A percentile compares a stretch with the other conserved stretches of the same genome.
phyloP scores from a whole-genome alignment of 1,284 basidiomycete species.

The Leucoagaricus sp. region DNA sequence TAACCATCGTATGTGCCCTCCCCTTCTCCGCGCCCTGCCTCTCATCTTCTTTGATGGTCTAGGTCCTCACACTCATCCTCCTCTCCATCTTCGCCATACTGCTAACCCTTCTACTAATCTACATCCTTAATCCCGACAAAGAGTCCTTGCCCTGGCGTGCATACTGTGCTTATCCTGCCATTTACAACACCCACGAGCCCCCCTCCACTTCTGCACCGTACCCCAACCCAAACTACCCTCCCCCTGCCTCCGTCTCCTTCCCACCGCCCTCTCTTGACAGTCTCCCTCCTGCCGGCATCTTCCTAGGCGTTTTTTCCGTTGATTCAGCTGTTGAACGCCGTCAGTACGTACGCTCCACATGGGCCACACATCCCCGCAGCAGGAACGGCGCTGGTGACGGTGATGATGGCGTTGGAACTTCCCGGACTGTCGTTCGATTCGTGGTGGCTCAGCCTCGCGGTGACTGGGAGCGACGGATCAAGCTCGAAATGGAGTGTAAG shows the following conservation, averaged over 20 bases:
- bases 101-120: slow-evolving; percentile 82
- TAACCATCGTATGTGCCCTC: slow-evolving; percentile 67
- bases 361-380: slow-evolving; percentile 82
- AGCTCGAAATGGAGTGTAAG: slow-evolving; percentile 91
- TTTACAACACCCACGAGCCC: slow-evolving; percentile 43
- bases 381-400: slow-evolving; percentile 70
- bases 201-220: slow-evolving; percentile 29
- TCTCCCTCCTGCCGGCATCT: slow-evolving; percentile 86
- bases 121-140: slow-evolving; percentile 95
- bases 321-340: slow-evolving; percentile 87
- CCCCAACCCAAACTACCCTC: slow-evolving; percentile 38
- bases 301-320: slow-evolving; percentile 91
- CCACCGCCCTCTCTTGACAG: slow-evolving; percentile 69
- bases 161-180: slow-evolving; percentile 77
- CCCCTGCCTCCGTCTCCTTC: slow-evolving; percentile 53
- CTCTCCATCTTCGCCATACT: slow-evolving; percentile 76
- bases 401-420: slow-evolving; percentile 76
- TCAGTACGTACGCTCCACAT: slow-evolving; percentile 89
- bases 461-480: slow-evolving; percentile 78
- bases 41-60: slow-evolving; percentile 13
- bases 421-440: slow-evolving; percentile 89
- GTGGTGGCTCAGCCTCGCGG: slow-evolving; percentile 86
- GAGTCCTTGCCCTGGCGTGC: slow-evolving; percentile 91
- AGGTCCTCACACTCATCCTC: slow-evolving; percentile 75
- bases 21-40: neutral